Conservation (phyloP, 805 yeast species). For the Ogataea minuta region DNA sequence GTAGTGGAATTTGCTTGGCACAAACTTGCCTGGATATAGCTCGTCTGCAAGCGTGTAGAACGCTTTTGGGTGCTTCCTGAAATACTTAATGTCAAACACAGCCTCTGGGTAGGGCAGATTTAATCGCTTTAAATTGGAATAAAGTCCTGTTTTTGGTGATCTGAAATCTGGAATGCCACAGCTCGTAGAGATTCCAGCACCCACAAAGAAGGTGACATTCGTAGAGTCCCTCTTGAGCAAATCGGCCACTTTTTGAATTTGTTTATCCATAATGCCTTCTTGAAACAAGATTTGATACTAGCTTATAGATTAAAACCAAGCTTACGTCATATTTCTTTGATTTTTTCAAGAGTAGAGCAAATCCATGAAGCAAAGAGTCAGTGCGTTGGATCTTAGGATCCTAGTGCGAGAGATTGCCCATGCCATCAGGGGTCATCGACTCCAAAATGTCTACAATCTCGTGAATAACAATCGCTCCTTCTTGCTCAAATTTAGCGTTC, state of each 20-base stretch:
- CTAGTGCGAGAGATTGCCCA: conserved; percentile 62
- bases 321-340: conserved; percentile 3
- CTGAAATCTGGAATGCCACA: conserved; percentile 97
- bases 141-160: conserved; percentile 85
- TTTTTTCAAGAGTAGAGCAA: background rate
- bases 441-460: conserved; percentile 83
- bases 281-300: conserved; percentile 5
- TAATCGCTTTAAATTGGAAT: conserved; percentile 70
- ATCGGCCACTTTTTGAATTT: conserved; percentile 24
- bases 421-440: conserved; percentile 59
- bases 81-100: conserved; percentile 86
- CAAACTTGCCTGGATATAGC: conserved; percentile 81
- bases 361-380: conserved; percentile 70
- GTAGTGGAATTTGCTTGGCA: conserved; percentile 80
- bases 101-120: conserved; percentile 92
- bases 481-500: conserved; percentile 74
- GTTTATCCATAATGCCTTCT: conserved; percentile 22
- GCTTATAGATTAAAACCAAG: background rate
- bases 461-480: conserved; percentile 70
- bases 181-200: conserved; percentile 92
- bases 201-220: conserved; percentile 67
- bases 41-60: conserved; percentile 83
- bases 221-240: conserved; percentile 23
- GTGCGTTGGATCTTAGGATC: conserved; percentile 77
- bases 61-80: conserved; percentile 72